Evolutionary conservation across 192 early-diverging fungal species (phyloP), one percentile per base, ranked within the genome.

Genomic region (Coemansia nantahalensis): DNA sequence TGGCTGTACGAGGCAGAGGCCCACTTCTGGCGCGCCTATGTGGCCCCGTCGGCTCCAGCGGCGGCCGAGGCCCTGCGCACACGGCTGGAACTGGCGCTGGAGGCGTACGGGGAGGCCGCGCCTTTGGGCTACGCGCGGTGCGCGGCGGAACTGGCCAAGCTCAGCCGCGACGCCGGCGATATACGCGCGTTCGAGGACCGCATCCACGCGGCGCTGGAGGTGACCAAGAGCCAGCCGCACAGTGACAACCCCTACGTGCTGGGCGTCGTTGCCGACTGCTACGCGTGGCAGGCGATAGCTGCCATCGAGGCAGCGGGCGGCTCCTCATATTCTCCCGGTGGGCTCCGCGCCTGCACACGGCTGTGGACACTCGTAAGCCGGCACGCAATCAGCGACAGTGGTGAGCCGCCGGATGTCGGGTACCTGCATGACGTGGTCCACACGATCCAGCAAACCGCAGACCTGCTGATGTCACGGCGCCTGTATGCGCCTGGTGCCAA

Each of bases 1-100:
- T 74, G 70, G 70, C 42, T 74, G 12, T 59, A 33, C 17, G 70
- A 74, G 56, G 55, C 48, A 1, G 70, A 74, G 52, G 59, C 70
- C 3, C 46, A 43, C 17, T 48, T 46, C 16, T 60, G 58, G 55
- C 59, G 59, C 6, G 59, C 64, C 9, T 62, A 55, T 32, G 44
- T 39, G 13, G 40, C 46, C 0, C 26, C 64, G 21, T 17, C 59
- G 0, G 31, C 50, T 5, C 21, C 11, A 12, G 19, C 19, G 35
- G 62, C 45, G 34, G 35, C 38, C 4, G 16, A 37, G 8, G 40
- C 42, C 6, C 48, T 54, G 14, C 26, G 24, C 13, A 31, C 50
- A 2, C 58, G 33, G 3, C 30, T 73, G 16, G 26, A 48, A 32
- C 22, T 28, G 22, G 70, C 72, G 2, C 9, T 47, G 1, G 21